A percentile compares a stretch with the other conserved stretches of the same genome.
phyloP scores from a whole-genome alignment of 1,284 basidiomycete species.

The Apiotrichum gracile region DNA sequence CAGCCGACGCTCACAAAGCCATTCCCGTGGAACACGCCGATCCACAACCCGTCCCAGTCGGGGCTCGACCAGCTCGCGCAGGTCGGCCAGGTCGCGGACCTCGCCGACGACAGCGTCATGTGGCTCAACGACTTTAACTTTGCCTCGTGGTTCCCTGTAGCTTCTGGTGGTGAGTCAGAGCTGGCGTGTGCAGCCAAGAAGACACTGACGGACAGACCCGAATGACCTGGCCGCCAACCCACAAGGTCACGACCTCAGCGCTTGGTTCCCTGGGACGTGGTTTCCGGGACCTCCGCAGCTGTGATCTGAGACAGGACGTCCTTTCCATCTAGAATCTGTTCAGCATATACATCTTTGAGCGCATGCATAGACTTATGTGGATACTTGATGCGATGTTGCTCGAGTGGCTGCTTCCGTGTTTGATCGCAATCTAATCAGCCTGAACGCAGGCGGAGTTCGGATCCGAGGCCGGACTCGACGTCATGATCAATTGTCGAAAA shows the following conservation, averaged over 20 bases:
- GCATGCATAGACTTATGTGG: too few relatives aligned
- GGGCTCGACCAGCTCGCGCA: neutral
- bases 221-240: neutral
- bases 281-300: neutral
- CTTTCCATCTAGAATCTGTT: too few relatives aligned
- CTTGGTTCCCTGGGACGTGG: neutral
- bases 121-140: slow-evolving; percentile 15
- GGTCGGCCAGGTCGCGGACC: neutral
- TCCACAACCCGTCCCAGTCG: neutral
- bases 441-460: too few relatives aligned
- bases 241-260: neutral
- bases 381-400: too few relatives aligned
- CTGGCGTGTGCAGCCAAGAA: too few relatives aligned
- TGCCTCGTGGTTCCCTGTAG: slow-evolving; percentile 13
- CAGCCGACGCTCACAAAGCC: slow-evolving; percentile 6
- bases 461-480: too few relatives aligned
- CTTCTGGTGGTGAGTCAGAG: neutral
- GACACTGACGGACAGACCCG: neutral
- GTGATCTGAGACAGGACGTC: neutral
- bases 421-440: too few relatives aligned
- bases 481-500: too few relatives aligned
- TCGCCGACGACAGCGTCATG: neutral
- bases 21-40: slow-evolving; percentile 16
- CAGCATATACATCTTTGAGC: too few relatives aligned
- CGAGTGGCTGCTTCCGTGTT: too few relatives aligned